Base-by-base conservation (phyloP, 306 rosid species). In the Cicer arietinum region DNA sequence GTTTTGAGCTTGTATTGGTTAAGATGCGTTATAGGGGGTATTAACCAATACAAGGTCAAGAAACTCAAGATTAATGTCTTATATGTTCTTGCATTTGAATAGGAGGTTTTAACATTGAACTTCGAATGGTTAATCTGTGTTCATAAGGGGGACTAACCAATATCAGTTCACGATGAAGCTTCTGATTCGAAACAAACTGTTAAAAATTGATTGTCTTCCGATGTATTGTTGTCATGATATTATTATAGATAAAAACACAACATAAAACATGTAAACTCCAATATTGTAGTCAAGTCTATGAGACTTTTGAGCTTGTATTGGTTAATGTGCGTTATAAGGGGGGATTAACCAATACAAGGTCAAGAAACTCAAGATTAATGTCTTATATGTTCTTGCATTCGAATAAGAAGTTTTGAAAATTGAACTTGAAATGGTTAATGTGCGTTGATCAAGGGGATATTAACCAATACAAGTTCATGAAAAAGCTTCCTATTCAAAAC, bases 1-100 rank as follows among this genome's bases (percentile, higher is more conserved):
- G 64, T n/a, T 76, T 74, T 74, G 79, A 83, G 42, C 66, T 40
- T 75, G 82, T 65, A 80, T 18, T 80, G 86, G 77, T 81, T 79
- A 52, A 73, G 76, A 73, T 75, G 86, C 51, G 47, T 78, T 81
- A 71, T 44, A 25, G 1, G 52, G 75, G 80, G 62, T 17, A 39
- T 59, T 4, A 59, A 69, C 78, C 81, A 73, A 72, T 79, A 71
- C 84, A 82, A 73, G 80, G 1, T 79, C 80, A 76, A 68, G 81
- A 42, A 46, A 25, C 58, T 67, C 44, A 0, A 67, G 22, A 67
- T 25, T 16, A 22, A 7, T 8, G 5, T 17, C 12, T 39, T 47
- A 45, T 51, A 66, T 39, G 35, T 35, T n/a, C 7, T 12, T 59
- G 18, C 35, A 51, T 39, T 35, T 25, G n/a, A 16, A 59, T 43